Evolutionary conservation across 768 basidiomycete species (phyloP), one percentile per base, ranked within the genome.

Genomic region (Hericium coralloides): DNA sequence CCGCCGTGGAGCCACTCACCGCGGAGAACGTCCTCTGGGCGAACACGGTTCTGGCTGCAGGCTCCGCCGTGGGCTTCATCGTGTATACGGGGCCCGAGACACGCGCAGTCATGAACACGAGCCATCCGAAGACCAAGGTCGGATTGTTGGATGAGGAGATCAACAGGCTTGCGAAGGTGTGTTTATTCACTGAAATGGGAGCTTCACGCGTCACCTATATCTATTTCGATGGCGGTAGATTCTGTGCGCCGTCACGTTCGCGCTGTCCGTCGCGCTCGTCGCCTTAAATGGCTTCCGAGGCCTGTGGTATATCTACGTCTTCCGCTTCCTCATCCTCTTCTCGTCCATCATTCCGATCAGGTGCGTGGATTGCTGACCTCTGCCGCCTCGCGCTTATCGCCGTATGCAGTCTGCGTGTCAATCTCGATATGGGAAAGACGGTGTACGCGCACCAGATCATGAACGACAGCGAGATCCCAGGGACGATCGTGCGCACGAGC

Each of bases 331-430:
- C 54, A 98, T 99, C 66, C 78, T 99, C 20, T 99, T 98, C 73
- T 98, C 95, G 51, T 95, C 93, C 26, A 99, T 99, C 70, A 98
- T 99, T 66, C 95, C 97, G 23, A 99, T 99, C 73, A 95, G 93
- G 95, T 92, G 52, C 49, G 49, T 50, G 17, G 12, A 55, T 85
- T 43, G 37, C 26, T 17, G 9, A 3, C 22, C 25, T 31, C 51
- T n/a, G 53, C 36, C 31, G 12, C 54, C 17, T 31, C 31, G 25
- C 45, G 7, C 14, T n/a, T 31, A 22, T 18, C 38, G n/a, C 36
- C 55, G 48, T 39, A 15, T 31, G 6, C 67, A 98, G 95, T 78
- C 75, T 99, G 55, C 89, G 97, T n/a, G 95, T 99, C 54, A 99
- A 99, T 64, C 79, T 99, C 54, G 97, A 99, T 70, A 98, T 99